Percentiles rank a stretch among this genome's conserved stretches.
phyloP scores from a whole-genome alignment of 306 rosid genomes.

The Cucurbita argyrosperma region DNA sequence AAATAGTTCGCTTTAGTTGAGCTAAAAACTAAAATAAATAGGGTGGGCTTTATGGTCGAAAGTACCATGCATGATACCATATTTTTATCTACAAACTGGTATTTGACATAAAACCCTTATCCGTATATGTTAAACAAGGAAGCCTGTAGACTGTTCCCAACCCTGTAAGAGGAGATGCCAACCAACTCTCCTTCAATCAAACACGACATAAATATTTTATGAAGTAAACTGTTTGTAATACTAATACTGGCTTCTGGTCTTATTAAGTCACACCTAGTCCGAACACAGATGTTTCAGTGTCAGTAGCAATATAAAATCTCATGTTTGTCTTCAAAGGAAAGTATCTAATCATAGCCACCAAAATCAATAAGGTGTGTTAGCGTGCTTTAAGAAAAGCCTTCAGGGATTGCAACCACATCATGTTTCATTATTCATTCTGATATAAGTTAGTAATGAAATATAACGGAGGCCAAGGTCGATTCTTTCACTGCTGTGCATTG shows the following conservation, averaged over 20 bases:
- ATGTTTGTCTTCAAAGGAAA: not conserved
- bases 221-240: not conserved
- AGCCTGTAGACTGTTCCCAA: not conserved
- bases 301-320: not conserved
- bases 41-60: not conserved
- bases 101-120: not conserved
- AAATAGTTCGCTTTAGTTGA: constrained; percentile 11
- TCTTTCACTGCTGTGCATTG: not conserved
- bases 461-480: not conserved
- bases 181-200: not conserved
- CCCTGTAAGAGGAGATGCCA: not conserved
- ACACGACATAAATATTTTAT: not conserved
- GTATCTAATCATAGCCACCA: not conserved
- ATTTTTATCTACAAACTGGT: not conserved
- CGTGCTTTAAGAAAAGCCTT: not conserved
- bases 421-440: not conserved
- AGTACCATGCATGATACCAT: not conserved
- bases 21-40: not conserved
- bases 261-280: not conserved
- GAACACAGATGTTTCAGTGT: not conserved
- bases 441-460: not conserved
- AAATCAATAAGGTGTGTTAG: not conserved
- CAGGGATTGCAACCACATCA: not conserved
- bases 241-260: not conserved
- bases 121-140: not conserved